Conservation (phyloP, 2,329 filamentous ascomycete species). For the Onygena corvina region DNA sequence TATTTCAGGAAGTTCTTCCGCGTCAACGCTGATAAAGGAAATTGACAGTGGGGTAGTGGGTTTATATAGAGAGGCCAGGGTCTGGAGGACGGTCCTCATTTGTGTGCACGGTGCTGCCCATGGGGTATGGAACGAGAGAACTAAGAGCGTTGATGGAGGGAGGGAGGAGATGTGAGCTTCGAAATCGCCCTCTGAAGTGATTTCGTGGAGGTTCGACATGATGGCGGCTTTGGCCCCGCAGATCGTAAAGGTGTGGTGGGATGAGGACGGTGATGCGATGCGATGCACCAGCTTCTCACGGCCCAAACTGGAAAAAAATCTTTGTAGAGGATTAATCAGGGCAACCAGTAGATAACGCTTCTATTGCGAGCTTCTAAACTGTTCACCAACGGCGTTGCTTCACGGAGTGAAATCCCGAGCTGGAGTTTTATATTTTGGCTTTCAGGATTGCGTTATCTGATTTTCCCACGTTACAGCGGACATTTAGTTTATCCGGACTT, state of each 20-base stretch:
- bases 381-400: not conserved
- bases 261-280: not conserved
- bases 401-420: not conserved
- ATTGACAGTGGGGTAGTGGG: conserved; percentile 53
- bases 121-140: conserved; percentile 90
- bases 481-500: not conserved
- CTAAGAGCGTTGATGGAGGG: conserved; percentile 57
- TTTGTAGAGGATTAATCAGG: not conserved
- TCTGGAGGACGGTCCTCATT: conserved; percentile 76
- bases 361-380: not conserved
- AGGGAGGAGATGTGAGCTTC: conserved; percentile 53
- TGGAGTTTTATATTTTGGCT: conserved; percentile 9
- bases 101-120: conserved; percentile 95
- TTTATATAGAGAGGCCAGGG: conserved; percentile 77
- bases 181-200: conserved; percentile 64
- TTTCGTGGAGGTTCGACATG: conserved; percentile 69
- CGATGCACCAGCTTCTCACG: not conserved
- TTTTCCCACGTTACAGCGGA: not conserved
- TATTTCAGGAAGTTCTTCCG: conserved; percentile 84
- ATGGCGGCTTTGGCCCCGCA: conserved; percentile 15
- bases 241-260: not conserved
- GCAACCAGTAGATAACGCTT: not conserved
- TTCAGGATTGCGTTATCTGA: conserved; percentile 12
- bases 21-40: conserved; percentile 81
- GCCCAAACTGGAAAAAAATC: not conserved